These are phyloP conservation scores for Xylaria sp. DNA, from an alignment of 2,329 filamentous ascomycete genomes.

Conservation along the genomic window DNA sequence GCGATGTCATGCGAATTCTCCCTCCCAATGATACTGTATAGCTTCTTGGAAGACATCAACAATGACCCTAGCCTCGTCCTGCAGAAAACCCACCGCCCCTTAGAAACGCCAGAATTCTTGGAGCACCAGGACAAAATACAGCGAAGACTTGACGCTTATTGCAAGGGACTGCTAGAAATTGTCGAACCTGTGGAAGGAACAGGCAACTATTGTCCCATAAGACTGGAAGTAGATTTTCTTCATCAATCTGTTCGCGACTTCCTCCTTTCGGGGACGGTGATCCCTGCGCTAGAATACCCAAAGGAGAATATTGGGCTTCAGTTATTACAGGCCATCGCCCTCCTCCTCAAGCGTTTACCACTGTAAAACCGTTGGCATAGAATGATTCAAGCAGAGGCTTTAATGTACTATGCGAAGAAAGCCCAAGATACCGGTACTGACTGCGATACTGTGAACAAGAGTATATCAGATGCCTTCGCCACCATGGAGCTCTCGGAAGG, in stretches of 20 bases:
- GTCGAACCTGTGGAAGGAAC: neutral
- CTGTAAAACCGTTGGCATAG: too few species aligned
- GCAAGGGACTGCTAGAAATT: conserved; percentile 4
- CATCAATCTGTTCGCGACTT: conserved; percentile 3
- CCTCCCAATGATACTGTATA: neutral
- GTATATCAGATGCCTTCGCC: neutral
- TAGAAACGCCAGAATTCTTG: neutral
- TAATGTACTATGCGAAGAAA: neutral
- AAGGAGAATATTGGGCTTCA: neutral
- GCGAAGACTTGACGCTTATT: conserved; percentile 1
- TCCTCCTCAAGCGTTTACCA: neutral
- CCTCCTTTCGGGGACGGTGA: neutral
- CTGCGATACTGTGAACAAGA: neutral
- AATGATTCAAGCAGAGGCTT: neutral
- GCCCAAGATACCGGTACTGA: neutral
- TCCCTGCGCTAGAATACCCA: neutral
- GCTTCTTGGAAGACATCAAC: neutral
- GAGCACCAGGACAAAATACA: neutral
- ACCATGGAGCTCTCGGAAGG: too few species aligned
- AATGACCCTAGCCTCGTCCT: neutral
- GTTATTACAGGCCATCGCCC: neutral
- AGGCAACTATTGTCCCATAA: too few species aligned
- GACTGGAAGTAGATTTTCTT: neutral
- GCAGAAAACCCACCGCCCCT: too few species aligned
- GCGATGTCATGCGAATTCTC: neutral